Base-by-base conservation (phyloP, 129 eudicot genomes). In the Helianthus annuus region DNA sequence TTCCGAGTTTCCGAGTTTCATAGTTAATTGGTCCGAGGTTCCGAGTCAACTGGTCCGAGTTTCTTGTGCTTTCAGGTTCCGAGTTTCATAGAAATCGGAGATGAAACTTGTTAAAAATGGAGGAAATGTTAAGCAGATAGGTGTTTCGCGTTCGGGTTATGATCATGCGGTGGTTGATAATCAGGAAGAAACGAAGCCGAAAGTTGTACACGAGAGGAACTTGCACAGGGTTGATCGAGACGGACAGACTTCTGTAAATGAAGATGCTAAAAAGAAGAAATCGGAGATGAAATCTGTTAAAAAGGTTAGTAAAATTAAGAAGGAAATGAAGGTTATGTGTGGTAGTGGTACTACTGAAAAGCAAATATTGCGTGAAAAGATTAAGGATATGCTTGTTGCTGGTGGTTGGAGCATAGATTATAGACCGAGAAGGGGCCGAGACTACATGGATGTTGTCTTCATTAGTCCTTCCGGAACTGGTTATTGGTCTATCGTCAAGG, bases 331-430 rank as follows among this genome's bases (percentile, higher is more conserved):
- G 60, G 60, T 79, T 12, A 86, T 85, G 72, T 77, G 76, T 57
- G 86, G 89, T 68, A 84, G 78, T 48, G 83, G 85, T 48, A 89
- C 95, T 48, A 89, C 95, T 5, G 96, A 92, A 68, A 92, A 89
- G 79, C 91, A 89, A 71, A 32, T 84, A 63, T 42, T 92, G 72
- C 77, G 98, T 24, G 96, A 92, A 49, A 79, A 82, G 76, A 89
- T 92, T 42, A 85, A 89, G 85, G 78, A 66, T 39, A 89, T 92
- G 96, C 90, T 92, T 48, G 34, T 92, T 70, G 77, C 45, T 75
- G 90, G 90, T 66, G 96, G 95, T 1, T 92, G 98, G 98, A 86
- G 83, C 3, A 92, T 92, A 61, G 98, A 89, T 83, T 87, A 92
- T 80, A 87, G 98, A 72, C 96, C 96, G 52, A 81, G 96, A 79